Conservation (phyloP, 257 asterid species). For the Sherardia arvensis region DNA sequence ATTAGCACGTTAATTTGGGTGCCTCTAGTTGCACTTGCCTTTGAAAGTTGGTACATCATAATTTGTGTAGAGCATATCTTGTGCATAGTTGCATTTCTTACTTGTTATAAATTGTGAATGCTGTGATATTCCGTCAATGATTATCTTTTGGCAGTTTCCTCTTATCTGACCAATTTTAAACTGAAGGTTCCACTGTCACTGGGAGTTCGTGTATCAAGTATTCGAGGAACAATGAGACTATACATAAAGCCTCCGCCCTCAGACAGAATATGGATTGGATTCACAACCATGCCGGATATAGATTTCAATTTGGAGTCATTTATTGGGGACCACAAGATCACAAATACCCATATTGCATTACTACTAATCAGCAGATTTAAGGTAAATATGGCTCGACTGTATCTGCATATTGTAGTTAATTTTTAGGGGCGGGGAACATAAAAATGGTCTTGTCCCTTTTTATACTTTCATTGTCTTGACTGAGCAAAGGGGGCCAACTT, state of each 20-base stretch:
- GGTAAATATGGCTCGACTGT: conserved; percentile 32
- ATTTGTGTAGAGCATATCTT: background rate
- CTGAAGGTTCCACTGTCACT: conserved; percentile 80
- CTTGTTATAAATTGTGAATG: background rate
- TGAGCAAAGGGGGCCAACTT: no score
- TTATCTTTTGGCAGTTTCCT: background rate
- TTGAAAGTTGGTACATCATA: background rate
- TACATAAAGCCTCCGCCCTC: conserved; percentile 94
- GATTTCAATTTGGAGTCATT: conserved; percentile 71
- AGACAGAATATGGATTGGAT: conserved; percentile 87
- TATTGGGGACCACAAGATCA: conserved; percentile 79
- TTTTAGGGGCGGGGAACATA: no score
- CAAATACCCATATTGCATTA: conserved; percentile 65
- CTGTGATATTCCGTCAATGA: background rate
- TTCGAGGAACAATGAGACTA: conserved; percentile 70
- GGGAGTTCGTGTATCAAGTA: conserved; percentile 65
- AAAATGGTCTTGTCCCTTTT: no score
- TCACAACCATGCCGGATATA: conserved; percentile 83
- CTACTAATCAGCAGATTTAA: conserved; percentile 69
- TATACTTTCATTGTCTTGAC: no score
- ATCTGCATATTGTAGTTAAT: background rate
- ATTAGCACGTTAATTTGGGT: background rate
- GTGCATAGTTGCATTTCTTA: background rate
- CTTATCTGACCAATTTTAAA: conserved; percentile 8
- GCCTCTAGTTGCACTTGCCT: background rate